A percentile compares a stretch with the other conserved stretches of the same genome.
These are phyloP conservation scores for Stipa capillata DNA, from an alignment of 176 grass and related monocot genomes.

Conservation along the genomic window DNA sequence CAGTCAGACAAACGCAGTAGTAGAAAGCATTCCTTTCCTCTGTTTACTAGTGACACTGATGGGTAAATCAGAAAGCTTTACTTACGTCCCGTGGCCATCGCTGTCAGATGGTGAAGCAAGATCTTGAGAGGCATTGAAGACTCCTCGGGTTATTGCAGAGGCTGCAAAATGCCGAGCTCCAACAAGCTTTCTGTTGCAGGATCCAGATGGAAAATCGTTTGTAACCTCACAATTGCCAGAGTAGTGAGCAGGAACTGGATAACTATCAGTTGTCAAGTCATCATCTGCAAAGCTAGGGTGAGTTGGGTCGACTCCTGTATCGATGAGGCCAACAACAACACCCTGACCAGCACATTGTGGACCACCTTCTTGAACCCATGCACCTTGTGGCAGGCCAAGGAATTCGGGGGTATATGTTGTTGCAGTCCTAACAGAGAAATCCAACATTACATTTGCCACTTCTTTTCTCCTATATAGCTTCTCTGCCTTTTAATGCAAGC, in stretches of 20 bases:
- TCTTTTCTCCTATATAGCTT: conserved; percentile 72
- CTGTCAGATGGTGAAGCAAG: conserved; percentile 92
- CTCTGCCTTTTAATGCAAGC: conserved; percentile 56
- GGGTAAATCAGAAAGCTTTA: not conserved
- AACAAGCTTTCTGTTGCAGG: conserved; percentile 95
- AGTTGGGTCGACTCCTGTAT: conserved; percentile 90
- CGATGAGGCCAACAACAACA: conserved; percentile 82
- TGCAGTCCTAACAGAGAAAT: conserved; percentile 85
- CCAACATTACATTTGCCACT: conserved; percentile 77
- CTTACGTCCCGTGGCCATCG: conserved; percentile 97
- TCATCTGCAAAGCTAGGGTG: conserved; percentile 91
- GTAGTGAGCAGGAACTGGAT: conserved; percentile 74
- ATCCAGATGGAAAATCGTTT: conserved; percentile 88
- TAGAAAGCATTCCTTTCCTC: not conserved
- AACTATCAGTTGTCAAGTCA: conserved; percentile 50
- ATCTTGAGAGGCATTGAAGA: conserved; percentile 84
- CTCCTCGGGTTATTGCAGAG: conserved; percentile 89
- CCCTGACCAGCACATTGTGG: conserved; percentile 78
- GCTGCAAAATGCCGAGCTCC: conserved; percentile 99
- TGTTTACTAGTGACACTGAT: not conserved
- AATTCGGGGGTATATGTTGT: conserved; percentile 97
- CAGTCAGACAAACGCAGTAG: not conserved
- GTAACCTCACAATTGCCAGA: conserved; percentile 95
- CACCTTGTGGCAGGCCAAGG: conserved; percentile 78
- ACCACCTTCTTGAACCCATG: conserved; percentile 85